Evolutionary conservation across 805 yeast species (phyloP), one percentile per base, ranked within the genome.

Genomic region (Starmerella apicola): DNA sequence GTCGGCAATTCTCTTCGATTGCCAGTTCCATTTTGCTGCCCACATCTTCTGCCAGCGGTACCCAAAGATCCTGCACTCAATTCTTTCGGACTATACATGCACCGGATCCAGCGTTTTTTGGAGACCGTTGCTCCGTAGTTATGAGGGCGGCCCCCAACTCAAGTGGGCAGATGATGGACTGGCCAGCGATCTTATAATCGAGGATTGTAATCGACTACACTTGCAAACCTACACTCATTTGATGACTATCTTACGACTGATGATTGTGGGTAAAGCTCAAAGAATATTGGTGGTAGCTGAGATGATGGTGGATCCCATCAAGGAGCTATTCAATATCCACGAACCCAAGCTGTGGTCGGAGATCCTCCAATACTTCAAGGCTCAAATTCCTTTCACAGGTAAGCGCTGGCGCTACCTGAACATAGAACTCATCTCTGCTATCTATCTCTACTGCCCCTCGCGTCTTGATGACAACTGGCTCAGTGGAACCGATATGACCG

Each of bases 351-450:
- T 84, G 19, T 77, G 81, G 61, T 65, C 65, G 36, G 86, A 94
- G 1, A 74, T 81, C 3, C 63, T 86, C 51, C 77, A 76, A 52
- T 70, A 81, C 1, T 64, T 86, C 44, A 85, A 82, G 56, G 76
- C 81, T 46, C 68, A 85, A 37, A 76, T 85, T 1, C 95, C 96
- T 0, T 83, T 79, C 60, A 86, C 83, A 52, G 95, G 95, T 16
- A 76, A 91, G 44, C 85, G 86, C 58, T 88, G 98, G 98, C 77
- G 85, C 51, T 72, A 85, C 12, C 73, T 76, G 46, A 91, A 88
- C 56, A 88, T 91, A 96, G 95, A 86, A 49, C 65, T 91, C 34
- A 81, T 88, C 4, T 83, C 95, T 0, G 77, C 82, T 44, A 85
- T 88, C 2, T 88, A 81, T 52, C 57, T 91, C 21, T 76, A 84